Evolutionary conservation across 768 basidiomycete genomes (phyloP).

Genomic region (Podaxis rugospora): DNA sequence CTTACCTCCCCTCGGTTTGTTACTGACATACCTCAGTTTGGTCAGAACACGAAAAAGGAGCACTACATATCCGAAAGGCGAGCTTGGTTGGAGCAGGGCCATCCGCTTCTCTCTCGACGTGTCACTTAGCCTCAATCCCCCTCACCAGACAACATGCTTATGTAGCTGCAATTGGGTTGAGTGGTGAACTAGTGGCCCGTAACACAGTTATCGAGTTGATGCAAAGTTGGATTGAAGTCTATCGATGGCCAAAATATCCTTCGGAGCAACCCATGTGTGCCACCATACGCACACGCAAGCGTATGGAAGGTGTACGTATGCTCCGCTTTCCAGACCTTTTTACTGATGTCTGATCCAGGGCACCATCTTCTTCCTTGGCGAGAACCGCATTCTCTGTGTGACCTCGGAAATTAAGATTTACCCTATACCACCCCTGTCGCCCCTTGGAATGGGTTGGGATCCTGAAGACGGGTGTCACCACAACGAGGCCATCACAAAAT

Average conservation of each 20-base stretch:
- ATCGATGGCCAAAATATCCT: neutral
- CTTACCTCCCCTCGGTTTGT: neutral
- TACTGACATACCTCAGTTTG: neutral
- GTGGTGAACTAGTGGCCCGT: neutral
- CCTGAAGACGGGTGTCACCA: neutral
- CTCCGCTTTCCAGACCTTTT: neutral
- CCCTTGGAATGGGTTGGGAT: neutral
- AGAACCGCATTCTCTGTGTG: neutral
- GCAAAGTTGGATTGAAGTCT: neutral
- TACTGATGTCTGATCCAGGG: neutral
- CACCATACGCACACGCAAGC: neutral
- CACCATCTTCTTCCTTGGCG: neutral
- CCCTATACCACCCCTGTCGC: neutral
- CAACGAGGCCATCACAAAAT: neutral
- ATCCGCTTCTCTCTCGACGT: neutral
- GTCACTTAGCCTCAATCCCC: neutral
- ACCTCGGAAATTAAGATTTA: neutral
- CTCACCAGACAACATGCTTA: neutral
- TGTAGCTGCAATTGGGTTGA: neutral
- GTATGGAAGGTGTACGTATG: neutral
- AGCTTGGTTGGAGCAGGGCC: neutral
- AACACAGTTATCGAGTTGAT: neutral
- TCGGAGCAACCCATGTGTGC: neutral
- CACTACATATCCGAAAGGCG: neutral
- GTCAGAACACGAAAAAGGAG: neutral